A percentile compares a stretch with the other conserved stretches of the same genome.
These are phyloP conservation scores for Fusarium clavum DNA, from an alignment of 2,329 filamentous ascomycete species.

Conservation along the genomic window DNA sequence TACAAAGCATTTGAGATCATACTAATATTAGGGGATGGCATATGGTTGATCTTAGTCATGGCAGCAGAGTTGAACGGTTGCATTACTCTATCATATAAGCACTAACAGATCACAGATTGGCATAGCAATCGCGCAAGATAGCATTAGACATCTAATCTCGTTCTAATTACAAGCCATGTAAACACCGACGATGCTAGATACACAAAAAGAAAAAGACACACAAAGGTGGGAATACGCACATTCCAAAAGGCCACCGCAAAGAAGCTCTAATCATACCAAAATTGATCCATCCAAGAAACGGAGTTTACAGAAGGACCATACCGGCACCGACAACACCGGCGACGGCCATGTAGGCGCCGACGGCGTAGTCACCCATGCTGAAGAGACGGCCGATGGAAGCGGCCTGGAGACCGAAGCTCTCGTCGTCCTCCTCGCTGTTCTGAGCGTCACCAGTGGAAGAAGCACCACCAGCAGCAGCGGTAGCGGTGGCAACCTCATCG, in stretches of 20 bases:
- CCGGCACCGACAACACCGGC: conserved; percentile 64
- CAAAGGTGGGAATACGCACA: conserved; percentile 32
- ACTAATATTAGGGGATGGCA: not conserved
- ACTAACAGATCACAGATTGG: conserved; percentile 1
- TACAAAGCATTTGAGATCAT: not conserved
- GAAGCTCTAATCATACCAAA: conserved; percentile 38
- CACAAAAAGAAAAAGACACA: conserved; percentile 40
- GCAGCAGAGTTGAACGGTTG: not conserved
- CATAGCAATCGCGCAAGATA: conserved; percentile 40
- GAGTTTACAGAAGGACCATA: conserved; percentile 65
- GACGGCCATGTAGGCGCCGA: conserved; percentile 64
- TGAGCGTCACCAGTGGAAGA: conserved; percentile 44
- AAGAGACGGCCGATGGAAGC: conserved; percentile 55
- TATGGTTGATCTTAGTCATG: not conserved
- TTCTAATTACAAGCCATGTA: conserved; percentile 46
- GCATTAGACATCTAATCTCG: conserved; percentile 46
- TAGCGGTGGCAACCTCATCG: conserved; percentile 60
- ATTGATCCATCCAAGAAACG: conserved; percentile 14
- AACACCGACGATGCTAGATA: conserved; percentile 48
- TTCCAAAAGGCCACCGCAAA: conserved; percentile 36
- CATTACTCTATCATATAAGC: not conserved
- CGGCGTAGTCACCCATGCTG: conserved; percentile 59
- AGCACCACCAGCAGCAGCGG: conserved; percentile 49
- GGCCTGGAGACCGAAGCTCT: conserved; percentile 54
- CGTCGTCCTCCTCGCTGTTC: conserved; percentile 33